phyloP scores from a whole-genome alignment of 2,329 filamentous ascomycete genomes.

The Alternaria sp. region DNA sequence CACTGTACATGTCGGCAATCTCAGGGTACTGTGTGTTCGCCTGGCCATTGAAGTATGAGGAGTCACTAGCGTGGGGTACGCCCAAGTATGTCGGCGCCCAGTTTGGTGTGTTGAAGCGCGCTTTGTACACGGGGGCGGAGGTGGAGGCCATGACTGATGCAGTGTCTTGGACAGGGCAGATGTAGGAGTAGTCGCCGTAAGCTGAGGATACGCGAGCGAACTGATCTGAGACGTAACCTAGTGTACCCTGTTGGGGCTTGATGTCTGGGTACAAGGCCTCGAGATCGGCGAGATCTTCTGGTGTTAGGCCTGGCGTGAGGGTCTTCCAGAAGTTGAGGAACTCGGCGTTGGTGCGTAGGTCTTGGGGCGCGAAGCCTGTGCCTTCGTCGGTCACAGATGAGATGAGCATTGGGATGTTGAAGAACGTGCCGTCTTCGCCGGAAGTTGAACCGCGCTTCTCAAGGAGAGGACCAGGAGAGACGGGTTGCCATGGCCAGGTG shows the following conservation, averaged over 20 bases:
- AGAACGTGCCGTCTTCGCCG: constrained; percentile 44
- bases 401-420: constrained; percentile 41
- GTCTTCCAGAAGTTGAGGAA: constrained; percentile 42
- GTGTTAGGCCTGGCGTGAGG: constrained; percentile 37
- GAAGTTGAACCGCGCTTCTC: constrained; percentile 55
- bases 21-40: constrained; percentile 35
- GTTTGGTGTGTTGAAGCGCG: constrained; percentile 46
- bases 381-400: constrained; percentile 48
- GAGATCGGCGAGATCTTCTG: constrained; percentile 37
- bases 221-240: constrained; percentile 51
- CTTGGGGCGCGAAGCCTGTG: constrained; percentile 36
- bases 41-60: constrained; percentile 40
- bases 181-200: constrained; percentile 46
- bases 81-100: constrained; percentile 31
- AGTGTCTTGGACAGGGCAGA: constrained; percentile 45
- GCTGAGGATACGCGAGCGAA: constrained; percentile 55
- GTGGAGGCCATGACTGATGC: constrained; percentile 30
- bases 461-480: constrained; percentile 54
- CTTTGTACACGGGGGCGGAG: constrained; percentile 41
- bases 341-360: constrained; percentile 46
- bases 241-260: constrained; percentile 12
- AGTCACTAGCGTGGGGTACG: constrained; percentile 43
- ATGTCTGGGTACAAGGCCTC: constrained; percentile 39
- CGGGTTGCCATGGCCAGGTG: constrained; percentile 59
- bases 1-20: constrained; percentile 40